Evolutionary conservation across 441 rosid species (phyloP).

Genomic region (Populus tomentosa): DNA sequence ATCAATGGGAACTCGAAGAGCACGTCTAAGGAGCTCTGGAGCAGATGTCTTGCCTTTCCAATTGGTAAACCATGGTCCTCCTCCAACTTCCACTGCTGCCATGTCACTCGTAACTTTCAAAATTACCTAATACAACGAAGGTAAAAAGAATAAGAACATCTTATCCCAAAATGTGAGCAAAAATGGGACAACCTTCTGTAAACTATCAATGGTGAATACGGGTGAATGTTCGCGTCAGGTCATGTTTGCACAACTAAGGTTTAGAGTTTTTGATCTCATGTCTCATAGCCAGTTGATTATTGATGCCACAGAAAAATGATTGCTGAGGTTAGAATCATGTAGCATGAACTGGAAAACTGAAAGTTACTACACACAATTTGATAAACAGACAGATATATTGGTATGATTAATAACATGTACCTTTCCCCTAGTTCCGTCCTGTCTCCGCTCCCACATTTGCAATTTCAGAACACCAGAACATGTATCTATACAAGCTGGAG

Average conservation of each 20-base stretch:
- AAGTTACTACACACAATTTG: neutral
- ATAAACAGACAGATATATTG: neutral
- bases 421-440: slow-evolving; percentile 82
- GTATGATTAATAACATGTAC: slow-evolving; percentile 25
- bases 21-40: too few relatives aligned
- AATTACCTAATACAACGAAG: slow-evolving; percentile 39
- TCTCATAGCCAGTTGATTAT: neutral
- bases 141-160: neutral
- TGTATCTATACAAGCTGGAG: slow-evolving; percentile 88
- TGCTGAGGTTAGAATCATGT: neutral
- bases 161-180: neutral
- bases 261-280: neutral
- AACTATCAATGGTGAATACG: too few relatives aligned
- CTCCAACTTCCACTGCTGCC: slow-evolving; percentile 29
- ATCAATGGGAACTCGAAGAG: too few relatives aligned
- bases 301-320: neutral
- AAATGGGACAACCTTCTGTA: too few relatives aligned
- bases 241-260: neutral
- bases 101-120: slow-evolving; percentile 70
- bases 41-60: too few relatives aligned
- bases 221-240: neutral
- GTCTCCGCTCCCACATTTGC: slow-evolving; percentile 73
- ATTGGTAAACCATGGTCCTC: too few relatives aligned
- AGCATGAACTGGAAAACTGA: neutral
- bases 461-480: slow-evolving; percentile 71